A percentile compares a stretch with the other conserved stretches of the same genome.
Evolutionary conservation across 2,329 filamentous ascomycete genomes (phyloP).

Genomic region (Myotisia sp.): DNA sequence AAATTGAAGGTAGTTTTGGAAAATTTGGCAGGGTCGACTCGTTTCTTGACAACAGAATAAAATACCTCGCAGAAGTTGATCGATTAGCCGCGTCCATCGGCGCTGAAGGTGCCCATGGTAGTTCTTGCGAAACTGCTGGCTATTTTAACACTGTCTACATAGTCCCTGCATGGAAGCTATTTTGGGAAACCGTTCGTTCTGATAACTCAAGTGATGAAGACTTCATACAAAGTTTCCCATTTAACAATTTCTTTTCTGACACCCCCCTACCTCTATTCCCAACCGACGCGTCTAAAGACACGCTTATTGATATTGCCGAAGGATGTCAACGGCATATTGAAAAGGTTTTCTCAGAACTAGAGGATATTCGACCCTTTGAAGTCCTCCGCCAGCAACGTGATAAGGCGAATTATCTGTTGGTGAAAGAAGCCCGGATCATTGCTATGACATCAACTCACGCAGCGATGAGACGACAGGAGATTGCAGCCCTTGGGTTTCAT

Average conservation of each 20-base stretch:
- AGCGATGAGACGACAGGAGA: conserved; percentile 83
- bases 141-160: conserved; percentile 94
- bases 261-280: conserved; percentile 78
- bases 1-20: conserved; percentile 74
- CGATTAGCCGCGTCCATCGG: conserved; percentile 71
- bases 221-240: conserved; percentile 66
- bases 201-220: conserved; percentile 44
- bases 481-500: conserved; percentile 80
- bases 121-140: conserved; percentile 87
- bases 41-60: conserved; percentile 74
- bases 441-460: conserved; percentile 99
- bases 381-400: conserved; percentile 77
- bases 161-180: conserved; percentile 74
- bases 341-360: conserved; percentile 81
- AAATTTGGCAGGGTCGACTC: conserved; percentile 92
- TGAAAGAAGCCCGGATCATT: conserved; percentile 91
- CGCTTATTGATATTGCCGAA: conserved; percentile 58
- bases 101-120: conserved; percentile 86
- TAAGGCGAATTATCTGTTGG: conserved; percentile 88
- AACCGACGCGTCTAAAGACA: conserved; percentile 46
- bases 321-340: conserved; percentile 82
- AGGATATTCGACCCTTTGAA: conserved; percentile 89
- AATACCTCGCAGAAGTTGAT: conserved; percentile 68
- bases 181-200: conserved; percentile 50
- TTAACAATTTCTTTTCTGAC: conserved; percentile 73